Evolutionary conservation across 208 protist species (phyloP).

Genomic region (Wallacemonas sp.): DNA sequence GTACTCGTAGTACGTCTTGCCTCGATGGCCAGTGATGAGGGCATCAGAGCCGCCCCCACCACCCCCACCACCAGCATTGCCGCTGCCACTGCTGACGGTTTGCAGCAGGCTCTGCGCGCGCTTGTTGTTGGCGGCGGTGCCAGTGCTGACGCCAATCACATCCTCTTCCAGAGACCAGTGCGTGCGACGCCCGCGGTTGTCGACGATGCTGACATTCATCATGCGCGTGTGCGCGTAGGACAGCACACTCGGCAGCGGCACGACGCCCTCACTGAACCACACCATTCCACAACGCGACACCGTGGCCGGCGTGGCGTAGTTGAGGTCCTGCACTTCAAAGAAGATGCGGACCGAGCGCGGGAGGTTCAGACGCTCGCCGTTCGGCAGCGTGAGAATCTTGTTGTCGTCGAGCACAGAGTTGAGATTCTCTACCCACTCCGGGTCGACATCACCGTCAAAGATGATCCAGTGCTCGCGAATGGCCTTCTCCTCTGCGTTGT

Average conservation of each 20-base stretch:
- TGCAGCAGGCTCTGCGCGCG: conserved; percentile 6
- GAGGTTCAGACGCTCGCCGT: conserved; percentile 98
- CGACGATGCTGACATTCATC: conserved; percentile 46
- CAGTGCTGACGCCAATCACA: conserved; percentile 33
- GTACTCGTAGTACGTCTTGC: conserved; percentile 56
- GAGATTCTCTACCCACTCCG: conserved; percentile 99
- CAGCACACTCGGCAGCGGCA: conserved; percentile 88
- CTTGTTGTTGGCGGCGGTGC: conserved; percentile 3
- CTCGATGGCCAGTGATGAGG: conserved; percentile 39
- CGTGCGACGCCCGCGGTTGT: conserved; percentile 51
- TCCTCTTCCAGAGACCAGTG: conserved; percentile 50
- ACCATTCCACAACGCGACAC: conserved; percentile 99
- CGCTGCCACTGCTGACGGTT: neutral
- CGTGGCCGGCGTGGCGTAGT: conserved; percentile 98
- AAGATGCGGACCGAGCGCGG: conserved; percentile 97
- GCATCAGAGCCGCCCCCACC: conserved; percentile 20
- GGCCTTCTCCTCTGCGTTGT: conserved; percentile 8
- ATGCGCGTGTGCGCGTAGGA: conserved; percentile 49
- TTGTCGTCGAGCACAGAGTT: conserved; percentile 99
- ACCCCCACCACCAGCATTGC: neutral
- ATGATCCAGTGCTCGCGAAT: conserved; percentile 98
- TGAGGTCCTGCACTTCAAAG: conserved; percentile 98
- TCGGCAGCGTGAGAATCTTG: conserved; percentile 99
- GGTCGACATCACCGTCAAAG: conserved; percentile 99
- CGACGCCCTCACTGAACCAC: conserved; percentile 97